Conservation (phyloP, 192 early-diverging fungal genomes). For the Obelidium mucronatum region DNA sequence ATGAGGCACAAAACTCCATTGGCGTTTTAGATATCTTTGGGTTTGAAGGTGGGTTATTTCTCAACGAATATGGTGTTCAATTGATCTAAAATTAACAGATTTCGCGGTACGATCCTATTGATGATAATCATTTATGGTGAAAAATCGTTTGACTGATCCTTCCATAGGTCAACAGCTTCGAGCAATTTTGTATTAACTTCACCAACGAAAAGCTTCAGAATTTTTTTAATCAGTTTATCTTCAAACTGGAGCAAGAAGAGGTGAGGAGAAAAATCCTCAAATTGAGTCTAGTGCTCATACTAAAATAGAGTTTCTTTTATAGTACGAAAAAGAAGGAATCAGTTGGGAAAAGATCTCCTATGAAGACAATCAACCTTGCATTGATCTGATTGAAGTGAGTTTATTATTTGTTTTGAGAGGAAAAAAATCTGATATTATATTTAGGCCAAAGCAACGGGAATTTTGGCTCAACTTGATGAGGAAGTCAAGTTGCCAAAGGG, state of each 20-base stretch:
- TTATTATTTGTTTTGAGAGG: too few species aligned
- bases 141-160: constrained; percentile 4
- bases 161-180: constrained; percentile 60
- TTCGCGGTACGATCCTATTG: constrained; percentile 1
- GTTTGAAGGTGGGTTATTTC: too few species aligned
- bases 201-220: constrained; percentile 63
- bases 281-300: constrained; percentile 12
- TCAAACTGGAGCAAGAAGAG: constrained; percentile 67
- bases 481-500: constrained; percentile 67
- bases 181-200: constrained; percentile 64
- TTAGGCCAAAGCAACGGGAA: constrained; percentile 56
- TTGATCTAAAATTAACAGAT: constrained; percentile 57
- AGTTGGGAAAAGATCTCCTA: constrained; percentile 64
- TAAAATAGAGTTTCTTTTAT: too few species aligned
- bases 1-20: constrained; percentile 48
- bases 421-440: constrained; percentile 26
- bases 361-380: constrained; percentile 55
- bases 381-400: constrained; percentile 62
- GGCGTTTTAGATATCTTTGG: constrained; percentile 69
- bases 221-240: constrained; percentile 67
- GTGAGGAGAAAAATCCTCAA: constrained; percentile 24
- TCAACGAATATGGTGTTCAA: too few species aligned
- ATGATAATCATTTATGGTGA: too few species aligned
- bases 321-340: constrained; percentile 65
- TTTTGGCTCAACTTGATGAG: constrained; percentile 62